Base-by-base conservation (phyloP, 2,329 filamentous ascomycete genomes). In the Pseudogymnoascus sp. region DNA sequence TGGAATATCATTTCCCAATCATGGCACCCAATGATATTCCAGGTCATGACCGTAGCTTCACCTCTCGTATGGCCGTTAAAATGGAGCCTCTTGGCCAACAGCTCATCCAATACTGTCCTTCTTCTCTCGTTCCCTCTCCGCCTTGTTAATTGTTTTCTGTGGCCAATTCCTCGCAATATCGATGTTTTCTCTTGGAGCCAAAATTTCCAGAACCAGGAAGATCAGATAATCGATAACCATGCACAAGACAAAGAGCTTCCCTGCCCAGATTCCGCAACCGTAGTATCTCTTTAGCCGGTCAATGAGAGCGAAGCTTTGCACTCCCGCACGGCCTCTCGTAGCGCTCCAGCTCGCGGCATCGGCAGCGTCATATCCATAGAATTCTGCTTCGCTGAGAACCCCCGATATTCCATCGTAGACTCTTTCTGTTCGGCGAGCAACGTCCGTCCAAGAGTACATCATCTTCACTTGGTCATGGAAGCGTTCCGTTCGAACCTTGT, bases 361-460 rank as follows among this genome's bases (percentile, higher is more conserved):
- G 6, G 81, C 84, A 3, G 86, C 84, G 61, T 90, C 86, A 70
- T 89, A 88, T 14, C 90, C 90, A 70, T 96, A 96, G 69, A 96
- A 96, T 63, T 95, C 90, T 60, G 89, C 86, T 67, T 95, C 90
- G 65, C 84, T 86, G 60, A 96, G 86, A n/a, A 85, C 86, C 6
- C 91, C 92, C 2, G 86, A 90, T 67, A 99, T 95, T 57, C 94
- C 90, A 71, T 96, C 86, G 74, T 99, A 99, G 0, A 99, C 94
- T 30, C 93, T 83, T 75, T 99, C 94, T 0, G 94, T 97, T 61
- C 94, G 88, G 68, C 89, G 83, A 12, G 94, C 94, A 28, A 99
- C 93, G 72, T 99, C 93, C 28, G 90, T 90, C 94, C 94, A 99
- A 1, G 91, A 96, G 76, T 99, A 99, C 94, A 97, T 97, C 77